Conservation (phyloP, 2,329 filamentous ascomycete genomes). For the Aspergillus aculeatus region DNA sequence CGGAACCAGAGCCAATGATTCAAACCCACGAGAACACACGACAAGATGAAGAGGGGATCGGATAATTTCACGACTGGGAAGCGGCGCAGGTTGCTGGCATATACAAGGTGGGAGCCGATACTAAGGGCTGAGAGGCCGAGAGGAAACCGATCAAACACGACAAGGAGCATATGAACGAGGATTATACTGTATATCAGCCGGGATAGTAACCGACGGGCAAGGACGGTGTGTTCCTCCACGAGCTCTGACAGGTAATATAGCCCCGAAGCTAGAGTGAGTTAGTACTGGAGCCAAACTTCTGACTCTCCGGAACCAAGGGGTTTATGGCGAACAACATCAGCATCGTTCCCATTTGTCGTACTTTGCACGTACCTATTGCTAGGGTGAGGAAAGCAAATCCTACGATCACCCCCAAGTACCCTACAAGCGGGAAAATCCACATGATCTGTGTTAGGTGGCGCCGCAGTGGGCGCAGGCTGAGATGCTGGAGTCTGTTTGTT, state of each 20-base stretch:
- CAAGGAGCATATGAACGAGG: slow-evolving; percentile 69
- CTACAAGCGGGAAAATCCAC: slow-evolving; percentile 94
- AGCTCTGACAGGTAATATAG: slow-evolving; percentile 98
- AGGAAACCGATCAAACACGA: slow-evolving; percentile 82
- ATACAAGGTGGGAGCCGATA: slow-evolving; percentile 77
- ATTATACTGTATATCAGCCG: slow-evolving; percentile 83
- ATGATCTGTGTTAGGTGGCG: slow-evolving; percentile 51
- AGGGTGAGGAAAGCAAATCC: slow-evolving; percentile 94
- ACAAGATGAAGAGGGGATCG: slow-evolving; percentile 81
- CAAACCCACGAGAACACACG: slow-evolving; percentile 77
- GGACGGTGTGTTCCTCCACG: slow-evolving; percentile 94
- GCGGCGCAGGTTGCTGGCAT: slow-evolving; percentile 78
- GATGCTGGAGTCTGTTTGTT: neutral
- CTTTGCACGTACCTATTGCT: slow-evolving; percentile 66
- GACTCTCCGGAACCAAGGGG: neutral
- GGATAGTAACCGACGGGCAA: slow-evolving; percentile 82
- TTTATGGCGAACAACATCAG: neutral
- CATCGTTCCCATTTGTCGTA: neutral
- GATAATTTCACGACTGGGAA: slow-evolving; percentile 79
- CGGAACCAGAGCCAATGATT: slow-evolving; percentile 98
- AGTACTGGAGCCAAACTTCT: neutral
- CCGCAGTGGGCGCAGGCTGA: neutral
- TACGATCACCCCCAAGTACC: slow-evolving; percentile 80
- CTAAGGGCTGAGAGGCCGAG: slow-evolving; percentile 71
- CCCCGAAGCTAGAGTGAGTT: slow-evolving; percentile 68